A percentile compares a stretch with the other conserved stretches of the same genome.
phyloP scores from a whole-genome alignment of 768 basidiomycete species.

The Tylopilus sp. region DNA sequence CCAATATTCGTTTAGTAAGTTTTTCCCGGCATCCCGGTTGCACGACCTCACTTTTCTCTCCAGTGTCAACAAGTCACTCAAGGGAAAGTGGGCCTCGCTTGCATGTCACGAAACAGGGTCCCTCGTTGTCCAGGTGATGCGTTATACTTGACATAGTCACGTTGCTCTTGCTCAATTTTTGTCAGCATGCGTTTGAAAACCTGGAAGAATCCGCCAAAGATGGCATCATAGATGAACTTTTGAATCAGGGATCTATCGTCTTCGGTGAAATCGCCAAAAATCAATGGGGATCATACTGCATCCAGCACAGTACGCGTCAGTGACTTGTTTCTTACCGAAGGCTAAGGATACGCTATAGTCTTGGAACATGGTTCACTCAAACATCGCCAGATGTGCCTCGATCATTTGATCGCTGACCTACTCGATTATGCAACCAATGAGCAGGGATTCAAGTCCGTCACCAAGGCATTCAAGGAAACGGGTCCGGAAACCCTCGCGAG shows the following conservation, averaged over 20 bases:
- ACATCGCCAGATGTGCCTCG: slow-evolving; percentile 72
- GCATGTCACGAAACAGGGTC: slow-evolving; percentile 91
- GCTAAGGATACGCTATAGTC: slow-evolving; percentile 40
- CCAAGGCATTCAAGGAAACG: slow-evolving; percentile 83
- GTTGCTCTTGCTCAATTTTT: slow-evolving; percentile 10
- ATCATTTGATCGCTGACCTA: slow-evolving; percentile 72
- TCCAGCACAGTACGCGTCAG: slow-evolving; percentile 69
- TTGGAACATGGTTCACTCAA: slow-evolving; percentile 80
- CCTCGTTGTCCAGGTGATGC: slow-evolving; percentile 73
- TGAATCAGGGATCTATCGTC: slow-evolving; percentile 62
- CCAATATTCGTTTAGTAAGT: slow-evolving; percentile 84
- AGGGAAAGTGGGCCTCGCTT: slow-evolving; percentile 85
- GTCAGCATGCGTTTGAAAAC: slow-evolving; percentile 80
- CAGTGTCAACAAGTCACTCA: slow-evolving; percentile 79
- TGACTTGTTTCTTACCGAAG: background rate
- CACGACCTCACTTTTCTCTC: slow-evolving; percentile 2
- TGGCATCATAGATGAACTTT: slow-evolving; percentile 79
- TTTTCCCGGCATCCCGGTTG: background rate
- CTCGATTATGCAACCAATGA: slow-evolving; percentile 78
- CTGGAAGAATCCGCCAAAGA: slow-evolving; percentile 81
- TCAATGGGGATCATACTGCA: slow-evolving; percentile 87
- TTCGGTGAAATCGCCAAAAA: slow-evolving; percentile 81
- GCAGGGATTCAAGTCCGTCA: slow-evolving; percentile 85
- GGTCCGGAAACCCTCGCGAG: slow-evolving; percentile 71
- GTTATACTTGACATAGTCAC: background rate